Evolutionary conservation across 306 rosid species (phyloP).

Genomic region (Benincasa hispida): DNA sequence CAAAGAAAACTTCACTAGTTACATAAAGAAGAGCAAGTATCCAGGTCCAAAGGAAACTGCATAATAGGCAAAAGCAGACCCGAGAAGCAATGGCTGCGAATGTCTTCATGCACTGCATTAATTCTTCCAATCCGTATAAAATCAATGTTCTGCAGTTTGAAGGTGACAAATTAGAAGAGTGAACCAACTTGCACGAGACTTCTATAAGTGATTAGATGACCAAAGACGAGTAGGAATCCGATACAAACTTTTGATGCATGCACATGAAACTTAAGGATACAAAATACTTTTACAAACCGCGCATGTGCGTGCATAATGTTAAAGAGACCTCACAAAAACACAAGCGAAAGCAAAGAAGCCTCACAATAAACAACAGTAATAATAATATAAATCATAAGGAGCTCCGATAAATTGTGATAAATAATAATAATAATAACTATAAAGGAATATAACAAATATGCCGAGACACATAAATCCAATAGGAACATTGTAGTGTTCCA

Average conservation of each 20-base stretch:
- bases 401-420: not conserved
- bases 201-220: not conserved
- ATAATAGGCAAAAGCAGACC: constrained; percentile 33
- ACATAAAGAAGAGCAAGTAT: constrained; percentile 17
- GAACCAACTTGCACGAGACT: not conserved
- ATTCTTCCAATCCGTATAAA: constrained; percentile 82
- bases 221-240: not conserved
- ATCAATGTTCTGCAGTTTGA: constrained; percentile 52
- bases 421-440: not conserved
- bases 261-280: not conserved
- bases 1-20: constrained; percentile 10
- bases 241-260: not conserved
- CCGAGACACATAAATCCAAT: not conserved
- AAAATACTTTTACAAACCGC: not conserved
- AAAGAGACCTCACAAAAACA: not conserved
- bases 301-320: not conserved
- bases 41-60: constrained; percentile 6
- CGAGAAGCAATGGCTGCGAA: constrained; percentile 68
- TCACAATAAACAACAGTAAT: not conserved
- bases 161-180: constrained; percentile 2
- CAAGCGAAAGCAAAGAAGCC: not conserved
- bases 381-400: not conserved
- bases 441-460: not conserved
- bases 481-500: not conserved
- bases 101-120: constrained; percentile 67